Evolutionary conservation across 495 filamentous ascomycete genomes (phyloP).

Genomic region (Hypoxylon cercidicola): DNA sequence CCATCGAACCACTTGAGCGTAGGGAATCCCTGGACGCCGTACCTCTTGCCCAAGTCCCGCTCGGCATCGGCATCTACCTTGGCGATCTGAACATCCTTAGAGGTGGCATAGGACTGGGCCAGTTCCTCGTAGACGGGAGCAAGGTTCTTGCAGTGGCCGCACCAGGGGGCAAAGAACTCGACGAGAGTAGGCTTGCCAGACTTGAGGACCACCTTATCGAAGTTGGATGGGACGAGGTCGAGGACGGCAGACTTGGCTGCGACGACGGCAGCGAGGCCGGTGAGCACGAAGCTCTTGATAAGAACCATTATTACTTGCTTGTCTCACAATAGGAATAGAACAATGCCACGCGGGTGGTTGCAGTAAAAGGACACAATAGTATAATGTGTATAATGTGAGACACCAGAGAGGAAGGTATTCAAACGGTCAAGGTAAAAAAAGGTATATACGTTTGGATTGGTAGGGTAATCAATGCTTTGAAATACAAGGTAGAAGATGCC

Average conservation of each 20-base stretch:
- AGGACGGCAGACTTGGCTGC: slow-evolving; percentile 73
- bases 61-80: slow-evolving; percentile 97
- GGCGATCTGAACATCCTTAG: slow-evolving; percentile 84
- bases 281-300: slow-evolving; percentile 64
- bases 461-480: slow-evolving; percentile 35
- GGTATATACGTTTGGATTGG: slow-evolving; percentile 7
- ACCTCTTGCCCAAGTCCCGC: slow-evolving; percentile 82
- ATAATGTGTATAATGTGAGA: not conserved
- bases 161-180: slow-evolving; percentile 99
- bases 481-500: slow-evolving; percentile 44
- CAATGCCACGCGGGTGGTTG: slow-evolving; percentile 19
- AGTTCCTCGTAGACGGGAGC: slow-evolving; percentile 96
- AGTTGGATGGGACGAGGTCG: slow-evolving; percentile 88
- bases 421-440: not conserved
- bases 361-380: slow-evolving; percentile 13
- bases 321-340: slow-evolving; percentile 17
- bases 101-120: slow-evolving; percentile 74
- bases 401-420: slow-evolving; percentile 2
- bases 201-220: slow-evolving; percentile 87
- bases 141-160: slow-evolving; percentile 98
- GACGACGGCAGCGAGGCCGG: slow-evolving; percentile 56
- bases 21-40: slow-evolving; percentile 92
- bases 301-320: slow-evolving; percentile 55
- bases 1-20: slow-evolving; percentile 99
- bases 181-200: slow-evolving; percentile 96